A percentile compares a stretch with the other conserved stretches of the same genome.
Conservation (phyloP, 2,329 filamentous ascomycete species). For the Penicillium italicum region DNA sequence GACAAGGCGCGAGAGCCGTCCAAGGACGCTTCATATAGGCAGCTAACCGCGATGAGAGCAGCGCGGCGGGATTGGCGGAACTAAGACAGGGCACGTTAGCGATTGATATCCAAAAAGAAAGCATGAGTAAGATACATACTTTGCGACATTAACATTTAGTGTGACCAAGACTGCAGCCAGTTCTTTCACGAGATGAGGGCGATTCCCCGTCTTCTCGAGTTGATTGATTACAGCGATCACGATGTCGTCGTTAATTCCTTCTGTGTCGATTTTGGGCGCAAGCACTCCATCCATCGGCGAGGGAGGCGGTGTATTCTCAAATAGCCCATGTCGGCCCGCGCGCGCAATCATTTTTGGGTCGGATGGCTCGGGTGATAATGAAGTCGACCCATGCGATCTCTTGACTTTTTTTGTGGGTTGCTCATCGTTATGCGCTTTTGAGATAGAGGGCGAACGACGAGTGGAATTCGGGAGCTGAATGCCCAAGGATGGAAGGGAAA, state of each 20-base stretch:
- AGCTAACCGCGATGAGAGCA: constrained; percentile 88
- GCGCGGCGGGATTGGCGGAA: constrained; percentile 90
- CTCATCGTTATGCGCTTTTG: constrained; percentile 59
- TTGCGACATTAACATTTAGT: constrained; percentile 78
- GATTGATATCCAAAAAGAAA: constrained; percentile 16
- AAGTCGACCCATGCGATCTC: constrained; percentile 62
- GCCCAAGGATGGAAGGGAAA: constrained; percentile 87
- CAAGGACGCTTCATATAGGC: constrained; percentile 85
- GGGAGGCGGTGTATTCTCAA: constrained; percentile 75
- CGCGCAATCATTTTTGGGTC: constrained; percentile 26
- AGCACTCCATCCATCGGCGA: constrained; percentile 58
- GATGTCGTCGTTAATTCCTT: constrained; percentile 89
- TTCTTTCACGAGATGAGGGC: constrained; percentile 92
- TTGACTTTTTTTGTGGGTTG: constrained; percentile 68
- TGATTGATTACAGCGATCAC: constrained; percentile 86
- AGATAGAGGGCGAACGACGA: constrained; percentile 58
- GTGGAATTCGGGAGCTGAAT: constrained; percentile 70
- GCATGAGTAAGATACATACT: constrained; percentile 59
- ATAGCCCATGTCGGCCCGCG: constrained; percentile 47
- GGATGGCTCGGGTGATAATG: constrained; percentile 40
- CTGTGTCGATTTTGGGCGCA: constrained; percentile 65
- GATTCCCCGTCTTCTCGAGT: constrained; percentile 82
- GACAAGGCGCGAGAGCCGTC: constrained; percentile 75
- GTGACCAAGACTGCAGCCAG: constrained; percentile 74
- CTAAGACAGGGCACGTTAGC: constrained; percentile 47